Base-by-base conservation (phyloP, 148 eudicot species). In the Polygonum maritimum region DNA sequence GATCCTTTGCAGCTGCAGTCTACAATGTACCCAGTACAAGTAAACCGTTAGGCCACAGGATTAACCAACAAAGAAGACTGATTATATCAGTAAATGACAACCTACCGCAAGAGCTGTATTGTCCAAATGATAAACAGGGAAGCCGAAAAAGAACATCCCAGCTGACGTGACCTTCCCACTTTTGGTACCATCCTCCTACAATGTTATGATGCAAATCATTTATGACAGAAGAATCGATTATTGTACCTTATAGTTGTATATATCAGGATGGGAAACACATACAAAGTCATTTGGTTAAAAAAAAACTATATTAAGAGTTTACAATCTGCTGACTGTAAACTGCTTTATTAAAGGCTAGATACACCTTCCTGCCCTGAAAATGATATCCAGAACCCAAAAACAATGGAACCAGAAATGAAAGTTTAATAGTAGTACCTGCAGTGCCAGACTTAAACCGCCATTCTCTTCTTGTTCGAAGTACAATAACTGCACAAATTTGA, bases 81-180 rank as follows among this genome's bases (percentile, higher is more conserved):
- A 48, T 18, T 44, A 19, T 21, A 72, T 26, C 1, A 26, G 49
- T 14, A 45, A 39, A 36, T 14, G 44, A 33, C 71, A 71, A 44
- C 97, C 87, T 78, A 95, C 98, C 47, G 89, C 82, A 78, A 76
- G 87, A 57, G 83, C 80, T 55, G 87, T 16, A 52, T 79, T 89
- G 72, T 90, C 96, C 88, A 92, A 80, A 22, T 84, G 91, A 80
- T 90, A 95, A 48, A 90, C 91, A 72, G 98, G 96, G 82, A 95
- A 95, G 71, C 97, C 97, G 54, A 95, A 92, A 87, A 95, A 95
- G 85, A 86, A 95, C 98, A 95, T 92, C 78, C 98, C 98, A 58
- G 98, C 96, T 72, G 92, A 88, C 74, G 96, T 92, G 57, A 84
- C 78, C 85, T 92, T 95, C 72, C 94, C 90, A 22, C 87, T 85